phyloP scores from a whole-genome alignment of 2,329 filamentous ascomycete species.

The Colletotrichum acutatum region DNA sequence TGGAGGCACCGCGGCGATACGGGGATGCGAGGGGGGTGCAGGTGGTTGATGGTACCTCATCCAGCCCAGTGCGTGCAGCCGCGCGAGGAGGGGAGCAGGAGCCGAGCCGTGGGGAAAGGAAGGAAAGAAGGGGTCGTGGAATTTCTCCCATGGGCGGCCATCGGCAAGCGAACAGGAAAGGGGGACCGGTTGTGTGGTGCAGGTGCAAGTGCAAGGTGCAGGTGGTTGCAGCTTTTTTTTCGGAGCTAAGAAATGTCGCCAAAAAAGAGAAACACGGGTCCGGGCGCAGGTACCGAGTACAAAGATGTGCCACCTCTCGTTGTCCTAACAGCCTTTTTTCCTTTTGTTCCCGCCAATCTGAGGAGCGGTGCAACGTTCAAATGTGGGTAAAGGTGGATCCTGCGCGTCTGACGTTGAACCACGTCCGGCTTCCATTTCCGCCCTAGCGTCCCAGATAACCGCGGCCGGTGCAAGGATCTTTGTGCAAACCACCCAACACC shows the following conservation, averaged over 20 bases:
- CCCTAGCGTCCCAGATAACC: slow-evolving; percentile 32
- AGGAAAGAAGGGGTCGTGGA: slow-evolving; percentile 34
- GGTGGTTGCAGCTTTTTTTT: background rate
- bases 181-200: slow-evolving; percentile 12
- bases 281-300: slow-evolving; percentile 25
- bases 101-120: slow-evolving; percentile 35
- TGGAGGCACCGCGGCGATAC: slow-evolving; percentile 21
- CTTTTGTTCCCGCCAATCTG: background rate
- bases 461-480: slow-evolving; percentile 24
- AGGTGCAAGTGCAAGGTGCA: background rate
- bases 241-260: background rate
- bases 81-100: slow-evolving; percentile 21
- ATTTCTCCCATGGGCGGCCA: slow-evolving; percentile 12
- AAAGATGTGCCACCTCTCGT: background rate
- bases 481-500: slow-evolving; percentile 18
- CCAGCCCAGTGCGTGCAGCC: slow-evolving; percentile 16
- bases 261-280: slow-evolving; percentile 27
- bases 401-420: slow-evolving; percentile 33
- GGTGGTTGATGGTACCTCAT: slow-evolving; percentile 15
- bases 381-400: background rate
- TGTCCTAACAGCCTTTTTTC: background rate
- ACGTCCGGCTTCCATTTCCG: slow-evolving; percentile 25
- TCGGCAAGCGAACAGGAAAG: slow-evolving; percentile 20
- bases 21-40: slow-evolving; percentile 16
- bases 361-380: slow-evolving; percentile 9